Percentiles rank a stretch among this genome's conserved stretches.
These are phyloP conservation scores for Chara braunii DNA, from an alignment of 139 green algal species.

Conservation along the genomic window DNA sequence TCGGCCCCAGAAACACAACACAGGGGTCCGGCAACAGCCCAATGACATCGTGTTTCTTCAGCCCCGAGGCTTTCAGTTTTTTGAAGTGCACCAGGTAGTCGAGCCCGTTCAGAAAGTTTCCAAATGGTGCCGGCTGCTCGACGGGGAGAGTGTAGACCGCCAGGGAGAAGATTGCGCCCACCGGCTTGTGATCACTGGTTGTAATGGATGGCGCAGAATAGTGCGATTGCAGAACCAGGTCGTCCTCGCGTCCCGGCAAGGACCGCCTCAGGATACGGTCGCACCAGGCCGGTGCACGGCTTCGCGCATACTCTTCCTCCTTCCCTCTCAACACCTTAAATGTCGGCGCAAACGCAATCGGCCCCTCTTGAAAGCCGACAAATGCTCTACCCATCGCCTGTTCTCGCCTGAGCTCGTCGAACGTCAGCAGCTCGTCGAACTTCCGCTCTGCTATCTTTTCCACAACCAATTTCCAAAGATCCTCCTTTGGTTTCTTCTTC, in stretches of 20 bases:
- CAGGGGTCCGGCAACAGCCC: conserved; percentile 9
- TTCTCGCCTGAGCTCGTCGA: conserved; percentile 59
- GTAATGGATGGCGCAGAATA: conserved; percentile 44
- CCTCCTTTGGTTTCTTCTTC: conserved; percentile 26
- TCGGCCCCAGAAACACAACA: not conserved
- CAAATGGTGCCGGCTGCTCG: not conserved
- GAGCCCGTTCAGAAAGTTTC: not conserved
- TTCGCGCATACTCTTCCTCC: conserved; percentile 39
- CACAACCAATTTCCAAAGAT: conserved; percentile 6
- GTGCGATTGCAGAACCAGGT: conserved; percentile 25
- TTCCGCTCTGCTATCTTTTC: conserved; percentile 10
- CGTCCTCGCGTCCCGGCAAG: not conserved
- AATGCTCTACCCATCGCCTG: conserved; percentile 55
- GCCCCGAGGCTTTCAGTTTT: not conserved
- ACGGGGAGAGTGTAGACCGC: not conserved
- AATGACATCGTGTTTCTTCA: not conserved
- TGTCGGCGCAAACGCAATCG: conserved; percentile 76
- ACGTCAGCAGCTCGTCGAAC: conserved; percentile 6
- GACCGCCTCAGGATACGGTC: conserved; percentile 57
- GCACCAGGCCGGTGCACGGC: conserved; percentile 61
- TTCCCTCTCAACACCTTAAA: conserved; percentile 48
- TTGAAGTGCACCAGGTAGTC: not conserved
- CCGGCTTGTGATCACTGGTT: conserved; percentile 66
- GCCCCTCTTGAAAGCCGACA: conserved; percentile 56
- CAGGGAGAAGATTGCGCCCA: conserved; percentile 42